phyloP scores from a whole-genome alignment of 176 grass and related monocot genomes.

The Hordeum vulgare region DNA sequence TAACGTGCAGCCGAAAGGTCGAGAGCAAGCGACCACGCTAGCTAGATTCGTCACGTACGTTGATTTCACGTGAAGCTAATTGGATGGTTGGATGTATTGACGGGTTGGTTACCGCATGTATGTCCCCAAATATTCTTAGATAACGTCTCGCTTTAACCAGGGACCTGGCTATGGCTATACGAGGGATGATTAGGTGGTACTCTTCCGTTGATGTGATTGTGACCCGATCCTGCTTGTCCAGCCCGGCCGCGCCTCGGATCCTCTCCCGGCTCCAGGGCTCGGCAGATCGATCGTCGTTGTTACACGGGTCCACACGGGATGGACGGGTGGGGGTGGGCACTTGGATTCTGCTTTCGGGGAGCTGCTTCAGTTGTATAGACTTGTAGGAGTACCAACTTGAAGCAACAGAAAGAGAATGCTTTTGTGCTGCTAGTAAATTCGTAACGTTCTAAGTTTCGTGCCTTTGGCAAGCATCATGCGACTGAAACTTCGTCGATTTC shows the following conservation, averaged over 20 bases:
- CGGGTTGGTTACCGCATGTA: background rate
- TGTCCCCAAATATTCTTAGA: background rate
- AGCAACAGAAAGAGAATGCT: background rate
- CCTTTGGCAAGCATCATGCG: no score
- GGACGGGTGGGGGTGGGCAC: no score
- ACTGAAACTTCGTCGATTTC: no score
- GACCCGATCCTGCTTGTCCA: background rate
- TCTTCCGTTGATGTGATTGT: constrained; percentile 20
- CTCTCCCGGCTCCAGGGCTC: background rate
- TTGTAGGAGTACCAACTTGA: background rate
- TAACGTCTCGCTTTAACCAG: background rate
- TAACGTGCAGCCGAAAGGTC: background rate
- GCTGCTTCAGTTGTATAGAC: background rate
- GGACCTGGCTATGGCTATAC: background rate
- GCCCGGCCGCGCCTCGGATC: constrained; percentile 11
- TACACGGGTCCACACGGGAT: background rate
- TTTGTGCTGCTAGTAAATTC: no score
- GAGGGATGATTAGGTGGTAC: background rate
- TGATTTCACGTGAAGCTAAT: background rate
- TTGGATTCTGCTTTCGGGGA: background rate
- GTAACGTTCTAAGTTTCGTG: no score
- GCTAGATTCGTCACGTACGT: no score
- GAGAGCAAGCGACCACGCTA: background rate
- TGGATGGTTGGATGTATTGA: background rate
- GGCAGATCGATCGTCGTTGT: background rate